Evolutionary conservation across 306 rosid species (phyloP), one percentile per base, ranked within the genome.

Genomic region (Argentina anserina): DNA sequence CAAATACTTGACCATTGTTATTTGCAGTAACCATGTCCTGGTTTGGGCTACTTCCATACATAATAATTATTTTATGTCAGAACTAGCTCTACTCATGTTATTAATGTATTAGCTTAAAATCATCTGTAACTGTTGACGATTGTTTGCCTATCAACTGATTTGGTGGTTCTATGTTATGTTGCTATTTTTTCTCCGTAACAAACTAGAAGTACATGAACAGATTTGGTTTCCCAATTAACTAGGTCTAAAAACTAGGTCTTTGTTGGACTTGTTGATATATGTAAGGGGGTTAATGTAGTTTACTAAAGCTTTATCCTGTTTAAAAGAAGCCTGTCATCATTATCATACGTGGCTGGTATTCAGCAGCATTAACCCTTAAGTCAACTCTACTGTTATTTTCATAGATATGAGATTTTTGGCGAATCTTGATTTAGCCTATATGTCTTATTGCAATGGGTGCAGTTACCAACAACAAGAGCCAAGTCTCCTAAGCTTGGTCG

Each of bases 401-500:
- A 14, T 66, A 15, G 58, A 28, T 29, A 47, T 76, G 67, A 43
- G 43, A 34, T 41, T 65, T 42, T 73, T 40, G 52, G 61, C 65
- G 70, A 47, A 65, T 42, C 34, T 72, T 55, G 28, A 71, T 70
- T 62, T 60, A 34, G 67, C 31, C 46, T 37, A 28, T 40, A 33
- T 18, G 34, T 25, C 67, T 45, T 52, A 21, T 78, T 83, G 43
- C 75, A 28, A 42, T 69, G 69, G 64, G 76, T 81, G 78, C 84
- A 95, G 99, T 83, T 92, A 79, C 99, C 99, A 71, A 83, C 97
- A 65, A 95, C 99, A 74, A 90, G 99, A 87, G 89, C 99, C 59
- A 95, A 91, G 81, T 95, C 99, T 79, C 99, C 99, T 65, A 95
- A 95, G 84, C 97, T 95, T 58, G 97, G 99, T 52, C 93, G 99